Base-by-base conservation (phyloP, 2,329 filamentous ascomycete species). In the Aureobasidium sp. region DNA sequence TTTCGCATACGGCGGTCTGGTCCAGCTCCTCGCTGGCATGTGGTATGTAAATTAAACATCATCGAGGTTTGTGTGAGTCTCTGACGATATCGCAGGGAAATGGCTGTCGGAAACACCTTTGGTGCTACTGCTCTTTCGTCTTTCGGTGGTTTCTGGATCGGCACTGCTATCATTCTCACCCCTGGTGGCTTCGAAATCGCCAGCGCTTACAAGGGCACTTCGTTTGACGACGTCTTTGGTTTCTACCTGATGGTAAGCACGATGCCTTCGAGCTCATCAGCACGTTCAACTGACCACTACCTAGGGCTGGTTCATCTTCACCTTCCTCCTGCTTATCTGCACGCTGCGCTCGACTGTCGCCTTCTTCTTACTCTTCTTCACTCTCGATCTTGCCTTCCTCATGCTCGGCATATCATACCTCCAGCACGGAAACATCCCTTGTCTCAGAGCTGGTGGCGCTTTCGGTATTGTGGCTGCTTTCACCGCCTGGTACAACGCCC, bases 81-180 rank as follows among this genome's bases (percentile, higher is more conserved):
- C 58, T 67, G 49, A 68, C 52, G 42, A 1, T 17, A 5, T 3
- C 4, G 5, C 57, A 78, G 77, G 77, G 78, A 80, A 72, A 80
- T 80, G 76, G 78, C 78, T 56, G 76, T 83, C 11, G 83, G 83
- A n/a, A 85, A 85, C 74, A 85, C 82, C 12, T 85, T 85, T 58
- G 83, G 82, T 76, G 82, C 81, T 33, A 85, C 82, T 7, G 81
- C 84, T 9, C 81, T 85, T 63, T 81, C 80, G 45, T 83, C 81
- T 3, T 86, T 85, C 68, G 82, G 82, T 62, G 82, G 82, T 63
- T 85, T 85, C 75, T 85, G 82, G 83, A 77, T 85, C 64, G 78
- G 80, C 27, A 83, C 81, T 66, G 81, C 78, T 66, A 83, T 85
- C 74, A 81, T 84, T 66, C 73, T 82, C 19, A 80, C 79, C 1